Percentiles rank a stretch among this genome's conserved stretches.
Conservation (phyloP, 1,139 yeast genomes). For the Candida sp. region DNA sequence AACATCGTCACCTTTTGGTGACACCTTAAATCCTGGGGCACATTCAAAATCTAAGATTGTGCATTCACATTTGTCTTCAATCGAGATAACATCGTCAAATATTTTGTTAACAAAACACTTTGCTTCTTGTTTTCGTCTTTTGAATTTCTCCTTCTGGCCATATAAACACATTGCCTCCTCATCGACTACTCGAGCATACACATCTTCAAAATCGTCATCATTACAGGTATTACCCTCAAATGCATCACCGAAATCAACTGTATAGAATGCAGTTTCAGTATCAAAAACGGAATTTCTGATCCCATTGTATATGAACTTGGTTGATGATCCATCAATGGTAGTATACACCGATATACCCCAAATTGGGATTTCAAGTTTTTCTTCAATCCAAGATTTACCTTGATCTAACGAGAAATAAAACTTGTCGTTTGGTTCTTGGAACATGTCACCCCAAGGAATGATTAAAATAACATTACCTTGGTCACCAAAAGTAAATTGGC, state of each 20-base stretch:
- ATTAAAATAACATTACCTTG: slow-evolving; percentile 76
- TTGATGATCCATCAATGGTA: slow-evolving; percentile 73
- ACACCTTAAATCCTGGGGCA: slow-evolving; percentile 48
- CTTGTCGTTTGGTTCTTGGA: slow-evolving; percentile 17
- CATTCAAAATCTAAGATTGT: slow-evolving; percentile 71
- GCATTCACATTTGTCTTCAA: slow-evolving; percentile 66
- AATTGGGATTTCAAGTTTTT: slow-evolving; percentile 46
- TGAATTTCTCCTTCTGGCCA: slow-evolving; percentile 70
- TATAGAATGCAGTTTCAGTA: slow-evolving; percentile 27
- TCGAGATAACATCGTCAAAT: slow-evolving; percentile 55
- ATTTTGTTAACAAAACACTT: slow-evolving; percentile 64
- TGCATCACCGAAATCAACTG: slow-evolving; percentile 63
- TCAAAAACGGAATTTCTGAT: slow-evolving; percentile 9
- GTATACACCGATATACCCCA: slow-evolving; percentile 50
- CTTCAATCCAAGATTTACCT: slow-evolving; percentile 61
- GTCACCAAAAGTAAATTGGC: slow-evolving; percentile 69
- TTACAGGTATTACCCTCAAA: slow-evolving; percentile 51
- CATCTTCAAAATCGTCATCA: slow-evolving; percentile 61
- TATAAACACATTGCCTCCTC: slow-evolving; percentile 60
- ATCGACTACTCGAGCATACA: slow-evolving; percentile 57
- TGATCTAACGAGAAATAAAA: slow-evolving; percentile 69
- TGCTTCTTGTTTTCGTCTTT: slow-evolving; percentile 66
- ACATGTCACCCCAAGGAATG: slow-evolving; percentile 36
- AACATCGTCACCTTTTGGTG: slow-evolving; percentile 30
- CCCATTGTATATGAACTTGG: slow-evolving; percentile 57